A percentile compares a stretch with the other conserved stretches of the same genome.
phyloP scores from a whole-genome alignment of 1,284 basidiomycete genomes.

The Ganoderma lucidum region DNA sequence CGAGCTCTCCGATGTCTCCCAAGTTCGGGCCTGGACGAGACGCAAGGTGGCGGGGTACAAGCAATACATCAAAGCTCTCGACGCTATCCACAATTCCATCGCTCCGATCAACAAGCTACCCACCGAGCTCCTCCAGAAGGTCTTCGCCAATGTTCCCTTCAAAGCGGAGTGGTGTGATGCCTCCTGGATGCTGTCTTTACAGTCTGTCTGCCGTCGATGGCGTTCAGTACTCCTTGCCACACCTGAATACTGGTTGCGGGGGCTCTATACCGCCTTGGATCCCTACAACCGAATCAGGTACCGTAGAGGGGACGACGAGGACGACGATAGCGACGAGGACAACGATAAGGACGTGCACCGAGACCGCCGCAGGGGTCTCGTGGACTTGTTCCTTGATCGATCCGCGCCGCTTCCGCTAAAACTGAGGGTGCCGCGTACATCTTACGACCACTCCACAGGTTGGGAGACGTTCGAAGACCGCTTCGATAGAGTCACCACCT shows the following conservation, averaged over 20 bases:
- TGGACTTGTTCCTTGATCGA: background rate
- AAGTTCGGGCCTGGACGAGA: background rate
- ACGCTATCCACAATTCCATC: background rate
- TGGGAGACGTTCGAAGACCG: background rate
- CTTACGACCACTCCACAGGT: background rate
- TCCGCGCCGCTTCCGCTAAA: background rate
- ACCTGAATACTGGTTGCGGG: background rate
- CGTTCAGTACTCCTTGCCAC: background rate
- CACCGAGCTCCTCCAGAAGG: slow-evolving; percentile 6
- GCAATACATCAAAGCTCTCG: background rate
- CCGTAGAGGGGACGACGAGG: background rate
- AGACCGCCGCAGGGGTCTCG: background rate
- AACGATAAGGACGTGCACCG: background rate
- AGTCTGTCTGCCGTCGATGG: slow-evolving; percentile 10
- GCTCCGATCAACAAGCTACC: slow-evolving; percentile 4
- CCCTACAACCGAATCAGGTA: background rate
- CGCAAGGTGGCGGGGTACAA: background rate
- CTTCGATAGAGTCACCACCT: background rate
- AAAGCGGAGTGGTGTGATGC: background rate
- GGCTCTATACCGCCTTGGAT: background rate
- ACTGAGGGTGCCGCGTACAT: background rate
- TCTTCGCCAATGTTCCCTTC: background rate
- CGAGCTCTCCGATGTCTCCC: background rate
- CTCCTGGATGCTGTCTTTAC: background rate
- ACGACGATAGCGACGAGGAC: background rate